Evolutionary conservation across 23 red algal species (phyloP), one percentile per base, ranked within the genome.

Genomic region (Rhodosorus marinus): DNA sequence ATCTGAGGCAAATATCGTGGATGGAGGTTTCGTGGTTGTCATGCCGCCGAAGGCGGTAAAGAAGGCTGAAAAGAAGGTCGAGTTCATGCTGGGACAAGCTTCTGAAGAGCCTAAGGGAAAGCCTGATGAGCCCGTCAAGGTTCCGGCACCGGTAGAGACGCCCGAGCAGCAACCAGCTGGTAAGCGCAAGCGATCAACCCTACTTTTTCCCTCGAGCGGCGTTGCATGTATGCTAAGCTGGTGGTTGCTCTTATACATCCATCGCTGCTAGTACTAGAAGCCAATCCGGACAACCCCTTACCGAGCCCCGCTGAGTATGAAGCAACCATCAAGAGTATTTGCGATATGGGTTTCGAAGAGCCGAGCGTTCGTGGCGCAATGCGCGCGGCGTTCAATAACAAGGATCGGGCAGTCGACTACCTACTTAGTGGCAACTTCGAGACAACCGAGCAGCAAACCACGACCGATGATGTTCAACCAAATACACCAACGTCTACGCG

Each of bases 271-370:
- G n/a, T 26, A 6, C 55, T 6, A 8, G 26, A 22, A 15, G 50
- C 14, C 55, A 34, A 30, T 35, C 21, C 55, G 41, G 46, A 50
- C 35, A 50, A 60, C n/a, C 51, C 51, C 15, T 42, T 98, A 29
- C 70, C 80, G 5, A 67, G 51, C 32, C 79, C 79, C 40, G 54
- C 47, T 21, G 59, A 61, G 61, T 98, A 85, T 38, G 59, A 73
- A 14, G 21, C 50, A 14, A 66, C 57, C 36, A 74, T 98, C 27
- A 41, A 59, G 33, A 64, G 59, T 21, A 75, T 98, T 59, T 62
- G 56, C 15, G 79, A 85, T 22, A 85, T 98, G 90, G 90, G 90
- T n/a, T 98, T 98, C 35, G 66, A 64, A 15, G 90, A 98, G 49
- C 57, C 49, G 2, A 46, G 69, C 5, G 79, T 85, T 8, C 73